A percentile compares a stretch with the other conserved stretches of the same genome.
Conservation (phyloP, 2,329 filamentous ascomycete species). For the Monilinia fructicola region DNA sequence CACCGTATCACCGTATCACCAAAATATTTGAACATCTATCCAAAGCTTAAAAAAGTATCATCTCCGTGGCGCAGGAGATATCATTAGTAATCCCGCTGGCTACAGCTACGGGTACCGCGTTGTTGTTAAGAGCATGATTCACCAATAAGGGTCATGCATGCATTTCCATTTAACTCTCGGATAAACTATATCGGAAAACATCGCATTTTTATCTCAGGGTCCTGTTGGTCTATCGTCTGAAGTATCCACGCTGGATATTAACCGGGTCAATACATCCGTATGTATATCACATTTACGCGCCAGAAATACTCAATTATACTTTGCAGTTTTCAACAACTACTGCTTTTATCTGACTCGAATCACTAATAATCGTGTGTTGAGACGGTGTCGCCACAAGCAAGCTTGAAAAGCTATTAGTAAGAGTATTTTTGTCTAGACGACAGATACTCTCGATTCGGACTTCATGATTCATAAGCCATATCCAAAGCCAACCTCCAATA, state of each 20-base stretch:
- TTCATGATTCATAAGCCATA: neutral
- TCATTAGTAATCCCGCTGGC: neutral
- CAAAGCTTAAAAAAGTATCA: slow-evolving; percentile 1
- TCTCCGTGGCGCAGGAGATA: slow-evolving; percentile 2
- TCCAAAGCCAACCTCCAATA: neutral
- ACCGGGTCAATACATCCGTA: neutral
- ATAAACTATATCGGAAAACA: neutral
- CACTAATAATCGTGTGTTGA: neutral
- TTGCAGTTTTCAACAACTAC: neutral
- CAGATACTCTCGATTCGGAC: neutral
- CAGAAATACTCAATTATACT: neutral
- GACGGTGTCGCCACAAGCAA: neutral
- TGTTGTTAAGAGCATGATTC: neutral
- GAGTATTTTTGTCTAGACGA: neutral
- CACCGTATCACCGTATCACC: neutral
- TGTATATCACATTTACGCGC: neutral
- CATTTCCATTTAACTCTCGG: neutral
- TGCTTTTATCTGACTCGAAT: neutral
- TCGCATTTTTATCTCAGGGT: neutral
- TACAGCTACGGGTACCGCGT: neutral
- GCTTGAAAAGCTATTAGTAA: neutral
- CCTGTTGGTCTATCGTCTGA: slow-evolving; percentile 3
- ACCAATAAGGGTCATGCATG: neutral
- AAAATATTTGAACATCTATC: neutral
- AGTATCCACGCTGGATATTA: neutral